Base-by-base conservation (phyloP, 352 stramenopile genomes). In the Phytopythium chamaehyphon region DNA sequence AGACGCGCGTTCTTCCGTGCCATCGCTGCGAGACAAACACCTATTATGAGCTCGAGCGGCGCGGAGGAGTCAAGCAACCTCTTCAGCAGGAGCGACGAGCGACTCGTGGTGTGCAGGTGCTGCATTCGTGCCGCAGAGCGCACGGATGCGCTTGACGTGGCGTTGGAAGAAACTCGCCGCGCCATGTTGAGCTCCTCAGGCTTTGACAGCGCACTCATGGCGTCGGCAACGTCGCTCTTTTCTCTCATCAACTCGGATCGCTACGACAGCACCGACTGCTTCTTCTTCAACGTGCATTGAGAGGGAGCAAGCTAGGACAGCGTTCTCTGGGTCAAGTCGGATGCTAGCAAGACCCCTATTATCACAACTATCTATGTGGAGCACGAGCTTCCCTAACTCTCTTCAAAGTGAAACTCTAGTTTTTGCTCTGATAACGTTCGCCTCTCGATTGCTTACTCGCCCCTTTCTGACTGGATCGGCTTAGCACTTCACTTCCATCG, bases 181-280 rank as follows among this genome's bases (percentile, higher is more conserved):
- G 28, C 59, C 9, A 28, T 42, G 31, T n/a, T 22, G 45, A 51
- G 31, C 45, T 39, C 31, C 45, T 40, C 18, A n/a, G 45, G 45
- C 26, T 31, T 51, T 18, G 45, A 51, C 18, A 68, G 59, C 12
- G 55, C 63, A 9, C 45, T 71, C n/a, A 24, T 71, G 35, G 63
- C 59, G n/a, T 71, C 63, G 11, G 63, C 55, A 9, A 68, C 63
- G n/a, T 71, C 63, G 19, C 55, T 71, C 24, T 65, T 62, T 44
- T 71, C 63, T 12, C 63, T 71, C 26, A 68, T 68, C 55, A 71
- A 62, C 51, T 71, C 63, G 63, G 63, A 71, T 51, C 42, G 52
- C 15, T 71, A 68, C 55, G 63, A 68, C 59, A 47, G 44, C 42
- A 61, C 64, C 36, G 63, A 49, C 59, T 71, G 67, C 54, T 70